phyloP scores from a whole-genome alignment of 2,329 filamentous ascomycete genomes.

The Chaetomium olivaceum region DNA sequence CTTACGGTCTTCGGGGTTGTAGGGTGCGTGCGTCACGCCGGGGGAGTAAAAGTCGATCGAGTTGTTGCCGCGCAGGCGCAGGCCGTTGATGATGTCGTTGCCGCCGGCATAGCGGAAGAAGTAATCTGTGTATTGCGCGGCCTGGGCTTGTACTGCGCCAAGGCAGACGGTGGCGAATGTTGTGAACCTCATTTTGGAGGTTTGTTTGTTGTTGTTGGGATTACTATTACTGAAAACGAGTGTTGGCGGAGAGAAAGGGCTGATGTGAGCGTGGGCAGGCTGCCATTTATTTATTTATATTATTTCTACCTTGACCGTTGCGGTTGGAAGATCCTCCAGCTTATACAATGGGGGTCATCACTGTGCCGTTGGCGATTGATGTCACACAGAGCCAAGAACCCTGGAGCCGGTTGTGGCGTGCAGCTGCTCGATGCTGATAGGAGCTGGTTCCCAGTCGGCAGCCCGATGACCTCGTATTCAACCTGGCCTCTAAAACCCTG shows the following conservation, averaged over 20 bases:
- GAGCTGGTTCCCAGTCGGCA: neutral
- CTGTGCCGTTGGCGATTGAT: neutral
- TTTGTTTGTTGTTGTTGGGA: neutral
- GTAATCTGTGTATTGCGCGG: conserved; percentile 17
- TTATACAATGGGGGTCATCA: neutral
- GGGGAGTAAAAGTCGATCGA: conserved; percentile 22
- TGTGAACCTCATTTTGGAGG: conserved; percentile 20
- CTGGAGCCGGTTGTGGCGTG: neutral
- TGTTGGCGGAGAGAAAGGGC: neutral
- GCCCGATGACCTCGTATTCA: conserved; percentile 8
- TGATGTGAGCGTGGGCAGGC: neutral
- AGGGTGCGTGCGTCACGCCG: conserved; percentile 21
- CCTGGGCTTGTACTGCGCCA: neutral
- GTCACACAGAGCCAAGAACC: neutral
- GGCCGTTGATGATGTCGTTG: conserved; percentile 14
- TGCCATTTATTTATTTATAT: neutral
- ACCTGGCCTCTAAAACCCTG: neutral
- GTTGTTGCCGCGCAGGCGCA: conserved; percentile 29
- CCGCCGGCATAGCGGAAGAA: conserved; percentile 28
- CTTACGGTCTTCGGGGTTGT: conserved; percentile 21
- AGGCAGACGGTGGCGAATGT: conserved; percentile 2
- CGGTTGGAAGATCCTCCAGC: conserved; percentile 6
- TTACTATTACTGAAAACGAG: neutral
- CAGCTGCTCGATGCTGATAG: conserved; percentile 4
- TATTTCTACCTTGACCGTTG: neutral